These are phyloP conservation scores for Wallacemonas sp. DNA, from an alignment of 208 protist genomes.

Conservation along the genomic window DNA sequence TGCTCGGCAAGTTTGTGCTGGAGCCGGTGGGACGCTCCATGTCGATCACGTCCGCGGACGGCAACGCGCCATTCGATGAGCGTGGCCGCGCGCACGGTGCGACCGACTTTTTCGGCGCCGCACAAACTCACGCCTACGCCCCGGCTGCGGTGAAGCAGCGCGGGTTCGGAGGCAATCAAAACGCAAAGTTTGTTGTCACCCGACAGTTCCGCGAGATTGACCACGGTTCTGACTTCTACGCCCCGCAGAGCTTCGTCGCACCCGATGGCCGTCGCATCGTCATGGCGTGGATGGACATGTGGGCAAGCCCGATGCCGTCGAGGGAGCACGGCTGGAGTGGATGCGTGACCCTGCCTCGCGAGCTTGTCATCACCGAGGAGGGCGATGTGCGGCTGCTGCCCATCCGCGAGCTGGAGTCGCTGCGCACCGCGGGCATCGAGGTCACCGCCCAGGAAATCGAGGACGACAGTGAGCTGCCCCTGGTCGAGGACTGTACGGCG, in stretches of 20 bases:
- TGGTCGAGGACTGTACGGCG: conserved; percentile 34
- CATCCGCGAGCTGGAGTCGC: conserved; percentile 31
- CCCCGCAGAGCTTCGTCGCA: conserved; percentile 34
- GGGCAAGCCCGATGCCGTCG: conserved; percentile 40
- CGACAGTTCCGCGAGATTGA: conserved; percentile 42
- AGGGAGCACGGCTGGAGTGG: conserved; percentile 40
- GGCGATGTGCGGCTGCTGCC: conserved; percentile 30
- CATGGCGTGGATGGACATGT: conserved; percentile 47
- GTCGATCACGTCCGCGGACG: not conserved
- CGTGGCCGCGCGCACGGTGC: not conserved
- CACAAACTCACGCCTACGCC: not conserved
- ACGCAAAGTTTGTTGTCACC: conserved; percentile 18
- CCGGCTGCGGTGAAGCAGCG: not conserved
- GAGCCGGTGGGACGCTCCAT: not conserved
- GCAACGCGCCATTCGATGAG: not conserved
- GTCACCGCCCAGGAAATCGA: conserved; percentile 24
- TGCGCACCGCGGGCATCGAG: conserved; percentile 27
- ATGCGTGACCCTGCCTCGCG: conserved; percentile 41
- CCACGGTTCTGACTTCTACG: conserved; percentile 45
- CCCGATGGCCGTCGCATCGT: conserved; percentile 38
- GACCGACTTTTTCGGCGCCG: not conserved
- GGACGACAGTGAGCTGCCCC: conserved; percentile 23
- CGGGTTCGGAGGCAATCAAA: not conserved
- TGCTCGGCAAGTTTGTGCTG: conserved; percentile 14
- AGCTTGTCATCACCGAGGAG: conserved; percentile 25